Percentiles rank a stretch among this genome's conserved stretches.
Conservation (phyloP, 257 asterid genomes). For the Ilex aquifolium region DNA sequence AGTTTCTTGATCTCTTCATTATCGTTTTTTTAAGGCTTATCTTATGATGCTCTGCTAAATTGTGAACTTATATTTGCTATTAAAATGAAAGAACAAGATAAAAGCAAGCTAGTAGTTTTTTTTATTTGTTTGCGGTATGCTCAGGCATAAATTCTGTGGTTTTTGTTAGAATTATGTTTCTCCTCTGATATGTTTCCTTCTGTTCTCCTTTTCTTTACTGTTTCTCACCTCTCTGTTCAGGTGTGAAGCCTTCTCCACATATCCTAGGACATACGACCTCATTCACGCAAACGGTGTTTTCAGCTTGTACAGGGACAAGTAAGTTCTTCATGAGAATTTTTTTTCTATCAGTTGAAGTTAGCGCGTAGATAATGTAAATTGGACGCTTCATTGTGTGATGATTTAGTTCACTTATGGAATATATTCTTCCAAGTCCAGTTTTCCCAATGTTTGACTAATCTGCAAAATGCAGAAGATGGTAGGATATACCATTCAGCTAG, state of each 20-base stretch:
- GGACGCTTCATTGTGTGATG: neutral
- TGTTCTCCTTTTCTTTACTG: neutral
- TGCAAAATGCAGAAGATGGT: too few relatives aligned
- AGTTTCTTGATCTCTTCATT: too few relatives aligned
- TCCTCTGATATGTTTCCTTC: neutral
- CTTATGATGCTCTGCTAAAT: neutral
- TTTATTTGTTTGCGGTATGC: too few relatives aligned
- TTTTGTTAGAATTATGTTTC: too few relatives aligned
- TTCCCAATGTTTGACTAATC: too few relatives aligned
- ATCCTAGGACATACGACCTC: neutral
- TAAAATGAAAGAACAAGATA: too few relatives aligned
- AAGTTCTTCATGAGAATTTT: neutral
- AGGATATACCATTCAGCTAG: too few relatives aligned
- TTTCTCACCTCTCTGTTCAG: neutral
- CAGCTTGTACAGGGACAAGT: neutral
- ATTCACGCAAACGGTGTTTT: neutral
- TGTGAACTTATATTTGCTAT: too few relatives aligned
- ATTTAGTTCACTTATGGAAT: neutral
- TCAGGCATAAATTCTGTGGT: neutral
- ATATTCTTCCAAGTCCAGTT: too few relatives aligned
- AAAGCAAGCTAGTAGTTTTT: neutral
- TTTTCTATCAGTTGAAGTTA: neutral
- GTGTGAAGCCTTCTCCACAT: constrained; percentile 1
- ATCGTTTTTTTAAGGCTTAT: too few relatives aligned
- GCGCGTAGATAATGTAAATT: neutral